phyloP scores from a whole-genome alignment of 805 yeast species.

The Saccharomycopsis schoenii region DNA sequence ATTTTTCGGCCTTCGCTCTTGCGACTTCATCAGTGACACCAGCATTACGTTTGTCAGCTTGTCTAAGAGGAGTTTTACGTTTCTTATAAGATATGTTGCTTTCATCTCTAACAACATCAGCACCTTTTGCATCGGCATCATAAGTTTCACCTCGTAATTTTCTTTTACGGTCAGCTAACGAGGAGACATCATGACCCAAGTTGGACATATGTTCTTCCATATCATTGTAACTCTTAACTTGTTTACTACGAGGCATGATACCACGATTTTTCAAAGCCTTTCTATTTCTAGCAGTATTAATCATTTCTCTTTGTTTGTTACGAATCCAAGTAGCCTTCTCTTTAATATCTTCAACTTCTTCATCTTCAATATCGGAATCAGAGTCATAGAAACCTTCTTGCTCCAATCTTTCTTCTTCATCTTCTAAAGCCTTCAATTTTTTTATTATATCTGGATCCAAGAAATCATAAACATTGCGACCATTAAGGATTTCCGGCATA shows the following conservation, averaged over 20 bases:
- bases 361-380: slow-evolving; percentile 62
- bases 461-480: slow-evolving; percentile 95
- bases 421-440: slow-evolving; percentile 90
- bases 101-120: slow-evolving; percentile 64
- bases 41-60: slow-evolving; percentile 73
- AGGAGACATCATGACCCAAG: slow-evolving; percentile 78
- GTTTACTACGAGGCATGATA: slow-evolving; percentile 82
- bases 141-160: slow-evolving; percentile 29
- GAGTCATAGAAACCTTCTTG: slow-evolving; percentile 92
- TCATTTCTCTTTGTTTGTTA: slow-evolving; percentile 89
- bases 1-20: slow-evolving; percentile 77
- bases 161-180: slow-evolving; percentile 45
- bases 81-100: slow-evolving; percentile 33
- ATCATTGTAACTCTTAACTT: slow-evolving; percentile 60
- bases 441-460: slow-evolving; percentile 92
- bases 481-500: slow-evolving; percentile 94
- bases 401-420: slow-evolving; percentile 92
- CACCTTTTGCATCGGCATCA: slow-evolving; percentile 44
- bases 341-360: slow-evolving; percentile 55
- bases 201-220: slow-evolving; percentile 86
- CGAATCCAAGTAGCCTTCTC: slow-evolving; percentile 95
- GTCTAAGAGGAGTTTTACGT: slow-evolving; percentile 41
- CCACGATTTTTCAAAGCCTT: slow-evolving; percentile 82
- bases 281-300: slow-evolving; percentile 75
- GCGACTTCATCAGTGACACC: slow-evolving; percentile 77